A percentile compares a stretch with the other conserved stretches of the same genome.
These are phyloP conservation scores for Corymbia maculata DNA, from an alignment of 345 rosid species.

Conservation along the genomic window DNA sequence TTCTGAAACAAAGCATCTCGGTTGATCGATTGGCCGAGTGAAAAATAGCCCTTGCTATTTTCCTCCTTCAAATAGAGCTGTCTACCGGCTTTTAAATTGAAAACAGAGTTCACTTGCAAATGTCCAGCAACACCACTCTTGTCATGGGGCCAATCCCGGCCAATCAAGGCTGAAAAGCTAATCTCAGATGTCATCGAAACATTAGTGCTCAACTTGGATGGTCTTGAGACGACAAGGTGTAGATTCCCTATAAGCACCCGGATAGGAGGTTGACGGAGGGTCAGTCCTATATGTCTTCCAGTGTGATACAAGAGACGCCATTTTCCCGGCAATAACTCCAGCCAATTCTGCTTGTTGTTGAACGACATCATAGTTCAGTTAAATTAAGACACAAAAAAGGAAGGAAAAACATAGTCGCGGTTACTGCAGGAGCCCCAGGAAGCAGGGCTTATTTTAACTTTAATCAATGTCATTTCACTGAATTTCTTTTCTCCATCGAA, in stretches of 20 bases:
- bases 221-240: constrained; percentile 36
- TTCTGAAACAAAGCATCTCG: constrained; percentile 42
- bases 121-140: constrained; percentile 53
- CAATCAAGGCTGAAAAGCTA: constrained; percentile 50
- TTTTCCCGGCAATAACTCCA: constrained; percentile 76
- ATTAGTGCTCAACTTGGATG: constrained; percentile 21
- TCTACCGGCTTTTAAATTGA: constrained; percentile 48
- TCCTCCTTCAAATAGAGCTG: constrained; percentile 75
- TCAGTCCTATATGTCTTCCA: constrained; percentile 80
- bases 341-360: constrained; percentile 48
- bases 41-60: constrained; percentile 28
- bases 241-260: constrained; percentile 65
- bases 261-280: constrained; percentile 77
- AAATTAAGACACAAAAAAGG: background rate
- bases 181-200: constrained; percentile 48
- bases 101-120: constrained; percentile 45
- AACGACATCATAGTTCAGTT: background rate
- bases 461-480: background rate
- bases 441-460: background rate
- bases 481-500: background rate
- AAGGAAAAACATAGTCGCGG: background rate
- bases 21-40: constrained; percentile 28
- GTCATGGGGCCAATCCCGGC: constrained; percentile 68
- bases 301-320: constrained; percentile 87
- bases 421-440: background rate